phyloP scores from a whole-genome alignment of 192 early-diverging fungal genomes.

The Lunasporangiospora selenospora region DNA sequence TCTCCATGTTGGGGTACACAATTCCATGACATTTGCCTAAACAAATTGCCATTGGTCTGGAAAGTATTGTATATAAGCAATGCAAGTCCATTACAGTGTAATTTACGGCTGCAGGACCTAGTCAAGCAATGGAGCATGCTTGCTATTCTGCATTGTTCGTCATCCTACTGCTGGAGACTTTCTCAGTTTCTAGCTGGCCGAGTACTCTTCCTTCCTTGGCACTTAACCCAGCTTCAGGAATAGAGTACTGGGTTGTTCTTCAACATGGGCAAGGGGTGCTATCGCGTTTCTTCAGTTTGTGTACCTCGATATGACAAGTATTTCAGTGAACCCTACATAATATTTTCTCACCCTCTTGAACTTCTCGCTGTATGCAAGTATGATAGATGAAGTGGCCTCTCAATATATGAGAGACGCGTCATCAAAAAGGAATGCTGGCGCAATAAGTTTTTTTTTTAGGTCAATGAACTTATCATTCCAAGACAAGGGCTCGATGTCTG shows the following conservation, averaged over 20 bases:
- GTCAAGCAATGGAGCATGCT: slow-evolving; percentile 13
- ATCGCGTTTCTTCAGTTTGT: slow-evolving; percentile 15
- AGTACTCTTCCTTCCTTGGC: slow-evolving; percentile 2
- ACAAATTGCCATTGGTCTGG: not conserved
- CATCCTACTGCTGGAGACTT: slow-evolving; percentile 12
- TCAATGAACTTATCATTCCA: not conserved
- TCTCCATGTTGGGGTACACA: slow-evolving; percentile 2
- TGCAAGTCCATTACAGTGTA: slow-evolving; percentile 8
- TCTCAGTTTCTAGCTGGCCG: slow-evolving; percentile 2
- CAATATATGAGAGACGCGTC: slow-evolving; percentile 5
- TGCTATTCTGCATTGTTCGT: slow-evolving; percentile 16
- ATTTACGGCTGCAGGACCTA: slow-evolving; percentile 16
- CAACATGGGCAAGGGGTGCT: slow-evolving; percentile 18
- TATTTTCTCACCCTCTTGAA: too few species aligned
- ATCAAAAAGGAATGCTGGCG: slow-evolving; percentile 1
- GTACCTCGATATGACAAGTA: not conserved
- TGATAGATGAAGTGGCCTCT: slow-evolving; percentile 2
- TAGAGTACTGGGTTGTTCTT: slow-evolving; percentile 10
- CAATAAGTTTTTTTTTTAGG: slow-evolving; percentile 11
- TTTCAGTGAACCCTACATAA: slow-evolving; percentile 5
- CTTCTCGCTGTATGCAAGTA: not conserved
- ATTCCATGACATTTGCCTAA: slow-evolving; percentile 13
- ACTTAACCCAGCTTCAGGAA: slow-evolving; percentile 8
- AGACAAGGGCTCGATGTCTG: slow-evolving; percentile 6
- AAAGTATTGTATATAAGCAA: slow-evolving; percentile 6